A percentile compares a stretch with the other conserved stretches of the same genome.
Conservation (phyloP, 257 asterid species). For the Mentha longifolia region DNA sequence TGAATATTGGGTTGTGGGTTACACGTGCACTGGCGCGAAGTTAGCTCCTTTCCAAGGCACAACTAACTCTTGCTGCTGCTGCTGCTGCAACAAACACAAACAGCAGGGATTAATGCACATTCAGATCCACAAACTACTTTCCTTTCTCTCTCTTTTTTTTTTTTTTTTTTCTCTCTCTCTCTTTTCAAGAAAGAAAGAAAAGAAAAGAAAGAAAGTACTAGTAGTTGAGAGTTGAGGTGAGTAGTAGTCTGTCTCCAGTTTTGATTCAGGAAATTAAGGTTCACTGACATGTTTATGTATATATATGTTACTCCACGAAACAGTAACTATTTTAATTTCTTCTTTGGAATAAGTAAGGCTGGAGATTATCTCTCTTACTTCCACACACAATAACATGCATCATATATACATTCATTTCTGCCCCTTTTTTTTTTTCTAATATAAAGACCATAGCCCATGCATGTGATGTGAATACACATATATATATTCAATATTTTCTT, state of each 20-base stretch:
- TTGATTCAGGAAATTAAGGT: conserved; percentile 29
- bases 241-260: conserved; percentile 27
- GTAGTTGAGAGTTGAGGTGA: conserved; percentile 12
- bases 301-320: neutral
- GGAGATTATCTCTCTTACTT: too few species aligned
- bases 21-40: conserved; percentile 47
- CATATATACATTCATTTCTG: too few species aligned
- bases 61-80: conserved; percentile 42
- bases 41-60: conserved; percentile 56
- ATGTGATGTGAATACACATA: too few species aligned
- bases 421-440: too few species aligned
- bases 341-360: neutral
- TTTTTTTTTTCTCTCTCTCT: conserved; percentile 6
- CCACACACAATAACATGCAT: too few species aligned
- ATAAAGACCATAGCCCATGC: too few species aligned
- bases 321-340: neutral
- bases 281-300: neutral
- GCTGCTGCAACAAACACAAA: too few species aligned
- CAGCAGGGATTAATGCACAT: conserved; percentile 36
- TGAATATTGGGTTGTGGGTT: conserved; percentile 38
- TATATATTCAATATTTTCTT: too few species aligned
- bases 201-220: too few species aligned
- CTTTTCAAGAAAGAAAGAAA: neutral
- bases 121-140: conserved; percentile 25
- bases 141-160: conserved; percentile 4